phyloP scores from a whole-genome alignment of 352 stramenopile genomes.

The Phytopythium montanum region DNA sequence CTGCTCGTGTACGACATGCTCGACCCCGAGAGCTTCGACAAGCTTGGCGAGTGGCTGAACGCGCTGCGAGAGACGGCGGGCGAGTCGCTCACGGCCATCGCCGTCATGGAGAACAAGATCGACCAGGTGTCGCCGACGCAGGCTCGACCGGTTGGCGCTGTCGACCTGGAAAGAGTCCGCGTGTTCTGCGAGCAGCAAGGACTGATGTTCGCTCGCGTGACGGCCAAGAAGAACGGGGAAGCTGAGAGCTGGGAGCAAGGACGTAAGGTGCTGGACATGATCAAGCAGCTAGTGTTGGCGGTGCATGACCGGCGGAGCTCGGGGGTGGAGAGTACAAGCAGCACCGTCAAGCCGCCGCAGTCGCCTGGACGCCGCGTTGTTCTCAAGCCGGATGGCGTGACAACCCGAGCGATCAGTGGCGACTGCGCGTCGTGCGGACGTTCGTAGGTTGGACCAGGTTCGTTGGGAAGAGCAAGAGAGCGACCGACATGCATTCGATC shows the following conservation, averaged over 20 bases:
- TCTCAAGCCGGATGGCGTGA: background rate
- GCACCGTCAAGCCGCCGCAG: background rate
- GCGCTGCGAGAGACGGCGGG: conserved; percentile 84
- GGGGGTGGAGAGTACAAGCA: background rate
- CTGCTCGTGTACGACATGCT: conserved; percentile 92
- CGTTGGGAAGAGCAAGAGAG: background rate
- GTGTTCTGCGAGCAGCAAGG: conserved; percentile 54
- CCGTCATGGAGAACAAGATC: conserved; percentile 91
- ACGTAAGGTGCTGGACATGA: conserved; percentile 38
- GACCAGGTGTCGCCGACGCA: conserved; percentile 47
- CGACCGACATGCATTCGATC: no score
- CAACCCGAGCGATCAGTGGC: background rate
- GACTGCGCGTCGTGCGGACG: background rate
- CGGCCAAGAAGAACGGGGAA: conserved; percentile 54
- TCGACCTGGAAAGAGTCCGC: conserved; percentile 37
- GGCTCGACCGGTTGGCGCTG: conserved; percentile 21
- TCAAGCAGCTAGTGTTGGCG: conserved; percentile 52
- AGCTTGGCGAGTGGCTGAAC: conserved; percentile 86
- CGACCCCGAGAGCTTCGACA: conserved; percentile 80
- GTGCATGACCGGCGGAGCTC: conserved; percentile 35
- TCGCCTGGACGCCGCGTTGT: background rate
- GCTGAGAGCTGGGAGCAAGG: conserved; percentile 58
- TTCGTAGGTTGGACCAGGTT: background rate
- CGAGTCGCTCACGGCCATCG: conserved; percentile 80
- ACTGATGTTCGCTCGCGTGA: conserved; percentile 60